phyloP scores from a whole-genome alignment of 345 rosid genomes.

The Passiflora organensis region DNA sequence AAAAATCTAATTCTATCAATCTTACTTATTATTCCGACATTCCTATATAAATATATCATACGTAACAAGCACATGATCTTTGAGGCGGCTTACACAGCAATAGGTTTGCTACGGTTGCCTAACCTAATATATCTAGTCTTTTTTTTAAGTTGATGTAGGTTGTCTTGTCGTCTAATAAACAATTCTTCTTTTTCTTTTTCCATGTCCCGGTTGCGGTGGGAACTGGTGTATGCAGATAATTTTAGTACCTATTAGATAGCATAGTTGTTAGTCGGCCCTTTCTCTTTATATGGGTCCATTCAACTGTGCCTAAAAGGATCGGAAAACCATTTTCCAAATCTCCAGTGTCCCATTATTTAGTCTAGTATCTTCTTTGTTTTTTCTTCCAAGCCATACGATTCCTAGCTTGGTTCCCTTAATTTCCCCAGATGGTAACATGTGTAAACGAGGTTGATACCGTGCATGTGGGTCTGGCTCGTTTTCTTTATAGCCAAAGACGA shows the following conservation, averaged over 20 bases:
- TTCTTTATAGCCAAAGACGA: neutral
- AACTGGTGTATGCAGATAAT: too few species aligned
- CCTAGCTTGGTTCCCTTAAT: neutral
- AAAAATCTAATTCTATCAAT: too few species aligned
- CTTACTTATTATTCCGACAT: too few species aligned
- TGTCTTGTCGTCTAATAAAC: neutral
- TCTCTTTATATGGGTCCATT: too few species aligned
- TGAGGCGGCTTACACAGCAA: neutral
- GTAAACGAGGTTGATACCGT: conserved; percentile 1
- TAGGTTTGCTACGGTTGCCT: neutral
- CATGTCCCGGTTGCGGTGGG: too few species aligned
- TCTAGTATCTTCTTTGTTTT: neutral
- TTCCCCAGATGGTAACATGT: conserved; percentile 5
- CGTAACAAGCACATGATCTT: too few species aligned
- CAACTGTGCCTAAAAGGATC: too few species aligned
- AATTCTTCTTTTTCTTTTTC: neutral
- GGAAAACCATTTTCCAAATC: too few species aligned
- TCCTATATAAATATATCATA: too few species aligned
- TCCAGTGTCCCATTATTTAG: too few species aligned
- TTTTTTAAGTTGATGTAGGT: neutral
- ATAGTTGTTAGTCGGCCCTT: too few species aligned
- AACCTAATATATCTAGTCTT: neutral
- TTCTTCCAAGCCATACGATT: neutral
- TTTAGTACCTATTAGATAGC: too few species aligned
- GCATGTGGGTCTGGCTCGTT: conserved; percentile 1